Conservation (phyloP, 2,329 filamentous ascomycete species). For the Ampelomyces quisqualis region DNA sequence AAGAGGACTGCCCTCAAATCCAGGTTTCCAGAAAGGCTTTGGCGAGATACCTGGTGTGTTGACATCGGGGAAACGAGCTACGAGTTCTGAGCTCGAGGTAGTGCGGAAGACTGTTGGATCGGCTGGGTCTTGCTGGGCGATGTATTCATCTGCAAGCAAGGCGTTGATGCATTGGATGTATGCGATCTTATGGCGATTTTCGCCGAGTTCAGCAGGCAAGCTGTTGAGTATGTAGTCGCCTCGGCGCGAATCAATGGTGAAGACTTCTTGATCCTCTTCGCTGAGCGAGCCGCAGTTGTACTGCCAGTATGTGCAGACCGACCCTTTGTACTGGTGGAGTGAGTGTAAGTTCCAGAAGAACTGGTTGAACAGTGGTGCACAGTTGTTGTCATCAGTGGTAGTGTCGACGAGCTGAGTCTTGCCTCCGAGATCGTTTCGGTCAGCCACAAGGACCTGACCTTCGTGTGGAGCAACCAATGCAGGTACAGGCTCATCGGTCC, state of each 20-base stretch:
- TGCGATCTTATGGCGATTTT: neutral
- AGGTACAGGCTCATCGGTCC: too few relatives aligned
- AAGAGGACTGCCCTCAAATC: too few relatives aligned
- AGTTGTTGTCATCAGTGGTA: neutral
- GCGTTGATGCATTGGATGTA: neutral
- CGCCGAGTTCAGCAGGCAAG: too few relatives aligned
- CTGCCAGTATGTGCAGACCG: neutral
- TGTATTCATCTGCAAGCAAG: neutral
- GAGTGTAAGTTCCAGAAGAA: neutral
- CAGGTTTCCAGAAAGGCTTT: too few relatives aligned
- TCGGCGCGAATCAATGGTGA: neutral
- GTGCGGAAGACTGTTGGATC: too few relatives aligned
- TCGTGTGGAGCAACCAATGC: too few relatives aligned
- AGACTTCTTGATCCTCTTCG: neutral
- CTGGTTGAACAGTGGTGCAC: neutral
- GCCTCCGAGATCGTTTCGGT: neutral
- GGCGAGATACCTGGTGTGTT: too few relatives aligned
- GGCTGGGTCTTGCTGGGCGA: neutral
- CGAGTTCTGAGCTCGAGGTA: neutral
- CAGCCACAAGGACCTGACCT: neutral
- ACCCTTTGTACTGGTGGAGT: neutral
- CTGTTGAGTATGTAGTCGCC: too few relatives aligned
- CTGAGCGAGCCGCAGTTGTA: neutral
- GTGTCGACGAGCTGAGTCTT: neutral
- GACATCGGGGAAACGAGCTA: too few relatives aligned